These are phyloP conservation scores for Aurifilum marmelostoma DNA, from an alignment of 2,329 filamentous ascomycete genomes.

Conservation along the genomic window DNA sequence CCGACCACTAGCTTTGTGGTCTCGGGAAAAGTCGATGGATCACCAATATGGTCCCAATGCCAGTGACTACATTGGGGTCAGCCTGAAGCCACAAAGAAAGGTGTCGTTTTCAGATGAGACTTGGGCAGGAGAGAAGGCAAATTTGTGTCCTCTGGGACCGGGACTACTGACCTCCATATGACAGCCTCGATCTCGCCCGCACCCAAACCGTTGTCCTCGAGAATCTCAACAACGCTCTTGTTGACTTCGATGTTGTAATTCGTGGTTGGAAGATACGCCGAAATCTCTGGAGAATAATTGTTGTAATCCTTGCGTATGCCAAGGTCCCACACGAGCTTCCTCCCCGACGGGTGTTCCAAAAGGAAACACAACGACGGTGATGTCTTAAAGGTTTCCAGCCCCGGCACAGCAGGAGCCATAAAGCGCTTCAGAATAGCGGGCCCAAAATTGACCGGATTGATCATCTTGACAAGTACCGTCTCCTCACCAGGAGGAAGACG, in stretches of 20 bases:
- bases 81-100: no score
- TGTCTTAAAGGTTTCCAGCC: slow-evolving; percentile 38
- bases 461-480: slow-evolving; percentile 38
- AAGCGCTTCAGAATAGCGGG: slow-evolving; percentile 44
- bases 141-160: not conserved
- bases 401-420: slow-evolving; percentile 43
- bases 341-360: slow-evolving; percentile 36
- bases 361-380: slow-evolving; percentile 30
- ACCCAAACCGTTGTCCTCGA: slow-evolving; percentile 4
- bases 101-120: not conserved
- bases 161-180: slow-evolving; percentile 18
- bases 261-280: slow-evolving; percentile 35
- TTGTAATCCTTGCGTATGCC: slow-evolving; percentile 38
- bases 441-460: slow-evolving; percentile 45
- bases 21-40: slow-evolving; percentile 45
- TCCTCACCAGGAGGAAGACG: slow-evolving; percentile 30
- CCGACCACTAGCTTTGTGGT: slow-evolving; percentile 49
- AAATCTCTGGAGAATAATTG: slow-evolving; percentile 36
- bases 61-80: slow-evolving; percentile 41
- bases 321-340: slow-evolving; percentile 38
- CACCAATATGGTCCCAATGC: slow-evolving; percentile 52
- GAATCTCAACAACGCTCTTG: slow-evolving; percentile 36
- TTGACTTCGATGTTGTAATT: slow-evolving; percentile 34
- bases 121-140: not conserved
- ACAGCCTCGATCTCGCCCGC: slow-evolving; percentile 6